Conservation (phyloP, 352 stramenopile genomes). For the Phytophthora fragariaefolia region DNA sequence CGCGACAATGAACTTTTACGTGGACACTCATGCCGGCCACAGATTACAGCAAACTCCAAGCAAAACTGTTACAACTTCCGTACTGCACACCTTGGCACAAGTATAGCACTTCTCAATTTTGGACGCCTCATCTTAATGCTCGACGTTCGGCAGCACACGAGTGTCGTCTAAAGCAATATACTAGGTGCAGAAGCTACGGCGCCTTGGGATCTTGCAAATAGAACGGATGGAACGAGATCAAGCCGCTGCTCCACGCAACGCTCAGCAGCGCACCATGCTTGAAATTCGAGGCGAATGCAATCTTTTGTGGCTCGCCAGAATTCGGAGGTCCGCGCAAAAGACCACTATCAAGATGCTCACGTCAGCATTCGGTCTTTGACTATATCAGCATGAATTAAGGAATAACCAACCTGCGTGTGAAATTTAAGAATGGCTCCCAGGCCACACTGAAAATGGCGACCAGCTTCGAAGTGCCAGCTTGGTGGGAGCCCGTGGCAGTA, state of each 20-base stretch:
- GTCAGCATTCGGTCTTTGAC: slow-evolving; percentile 1
- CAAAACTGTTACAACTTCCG: slow-evolving; percentile 15
- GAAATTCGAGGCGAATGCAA: slow-evolving; percentile 75
- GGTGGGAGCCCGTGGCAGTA: slow-evolving; percentile 18
- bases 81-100: slow-evolving; percentile 8
- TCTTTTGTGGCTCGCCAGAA: slow-evolving; percentile 57
- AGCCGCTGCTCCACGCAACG: slow-evolving; percentile 76
- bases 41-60: not conserved
- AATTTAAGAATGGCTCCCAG: slow-evolving; percentile 80
- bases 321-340: slow-evolving; percentile 68
- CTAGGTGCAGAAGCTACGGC: slow-evolving; percentile 15
- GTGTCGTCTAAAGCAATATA: slow-evolving; percentile 3
- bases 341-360: slow-evolving; percentile 35
- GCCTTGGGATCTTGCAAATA: slow-evolving; percentile 64
- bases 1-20: slow-evolving; percentile 52
- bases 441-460: slow-evolving; percentile 75
- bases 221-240: slow-evolving; percentile 84
- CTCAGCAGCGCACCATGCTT: slow-evolving; percentile 73
- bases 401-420: slow-evolving; percentile 58
- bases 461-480: slow-evolving; percentile 51
- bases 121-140: slow-evolving; percentile 9
- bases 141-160: slow-evolving; percentile 7
- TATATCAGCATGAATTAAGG: not conserved
- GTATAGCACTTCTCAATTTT: slow-evolving; percentile 21
- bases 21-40: slow-evolving; percentile 49